A percentile compares a stretch with the other conserved stretches of the same genome.
phyloP scores from a whole-genome alignment of 345 rosid species.

The Clarkia xantiana region DNA sequence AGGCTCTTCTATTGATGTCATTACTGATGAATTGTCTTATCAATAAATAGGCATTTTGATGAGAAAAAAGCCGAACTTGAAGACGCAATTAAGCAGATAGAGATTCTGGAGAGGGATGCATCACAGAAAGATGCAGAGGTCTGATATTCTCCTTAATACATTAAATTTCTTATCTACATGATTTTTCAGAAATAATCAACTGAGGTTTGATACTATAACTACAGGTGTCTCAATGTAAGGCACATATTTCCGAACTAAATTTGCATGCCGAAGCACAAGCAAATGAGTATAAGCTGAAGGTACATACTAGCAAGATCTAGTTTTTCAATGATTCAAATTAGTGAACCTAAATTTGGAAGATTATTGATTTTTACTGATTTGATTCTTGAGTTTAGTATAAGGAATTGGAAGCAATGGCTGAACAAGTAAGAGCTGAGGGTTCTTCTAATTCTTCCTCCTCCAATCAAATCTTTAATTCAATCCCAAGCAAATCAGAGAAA shows the following conservation, averaged over 20 bases:
- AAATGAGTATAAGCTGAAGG: constrained; percentile 79
- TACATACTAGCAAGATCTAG: constrained; percentile 5
- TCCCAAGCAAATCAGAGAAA: constrained; percentile 51
- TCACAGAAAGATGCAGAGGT: constrained; percentile 61
- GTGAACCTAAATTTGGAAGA: no score
- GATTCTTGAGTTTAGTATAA: constrained; percentile 37
- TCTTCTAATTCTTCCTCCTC: constrained; percentile 27
- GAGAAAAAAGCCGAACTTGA: constrained; percentile 55
- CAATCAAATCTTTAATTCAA: constrained; percentile 29
- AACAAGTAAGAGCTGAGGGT: constrained; percentile 69
- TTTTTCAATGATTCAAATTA: constrained; percentile 2
- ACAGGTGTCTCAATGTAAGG: constrained; percentile 57
- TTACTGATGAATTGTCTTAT: not conserved
- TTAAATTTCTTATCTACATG: not conserved
- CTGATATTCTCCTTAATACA: constrained; percentile 4
- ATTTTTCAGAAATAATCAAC: not conserved
- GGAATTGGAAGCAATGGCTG: constrained; percentile 80
- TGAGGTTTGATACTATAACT: not conserved
- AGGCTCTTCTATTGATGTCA: not conserved
- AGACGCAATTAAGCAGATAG: constrained; percentile 35
- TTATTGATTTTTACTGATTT: not conserved
- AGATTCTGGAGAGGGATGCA: constrained; percentile 38
- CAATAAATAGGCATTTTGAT: constrained; percentile 40
- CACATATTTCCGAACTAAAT: constrained; percentile 63
- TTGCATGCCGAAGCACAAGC: constrained; percentile 96